A percentile compares a stretch with the other conserved stretches of the same genome.
phyloP scores from a whole-genome alignment of 495 filamentous ascomycete genomes.

The Aspergillus campestris region DNA sequence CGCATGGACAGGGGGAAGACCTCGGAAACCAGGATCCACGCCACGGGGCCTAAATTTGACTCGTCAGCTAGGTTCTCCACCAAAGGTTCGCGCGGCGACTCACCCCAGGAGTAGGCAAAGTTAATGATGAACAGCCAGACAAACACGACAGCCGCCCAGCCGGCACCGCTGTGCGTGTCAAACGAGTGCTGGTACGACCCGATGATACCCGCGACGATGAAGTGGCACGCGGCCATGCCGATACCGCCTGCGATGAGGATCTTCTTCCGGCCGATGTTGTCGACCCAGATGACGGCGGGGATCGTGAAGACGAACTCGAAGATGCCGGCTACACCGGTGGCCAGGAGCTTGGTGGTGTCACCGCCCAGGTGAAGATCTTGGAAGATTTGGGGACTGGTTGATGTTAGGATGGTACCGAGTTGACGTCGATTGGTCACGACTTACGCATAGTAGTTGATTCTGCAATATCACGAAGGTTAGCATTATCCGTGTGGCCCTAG shows the following conservation, averaged over 20 bases:
- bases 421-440: neutral
- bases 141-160: constrained; percentile 38
- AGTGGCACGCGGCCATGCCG: constrained; percentile 57
- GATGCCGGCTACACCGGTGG: constrained; percentile 66
- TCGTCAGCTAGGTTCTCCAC: constrained; percentile 2
- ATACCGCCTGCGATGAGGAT: constrained; percentile 66
- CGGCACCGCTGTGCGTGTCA: constrained; percentile 16
- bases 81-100: neutral
- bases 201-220: constrained; percentile 37
- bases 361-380: constrained; percentile 23
- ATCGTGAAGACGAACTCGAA: constrained; percentile 66
- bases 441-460: constrained; percentile 50
- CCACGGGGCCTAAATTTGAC: constrained; percentile 21
- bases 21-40: constrained; percentile 38
- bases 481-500: neutral
- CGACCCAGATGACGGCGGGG: constrained; percentile 64
- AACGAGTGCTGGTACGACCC: constrained; percentile 28
- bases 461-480: neutral
- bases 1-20: constrained; percentile 40
- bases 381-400: constrained; percentile 28
- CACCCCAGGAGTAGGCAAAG: constrained; percentile 40
- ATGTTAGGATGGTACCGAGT: constrained; percentile 5
- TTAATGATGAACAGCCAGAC: constrained; percentile 38
- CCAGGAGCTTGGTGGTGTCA: constrained; percentile 56
- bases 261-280: constrained; percentile 63